Conservation (phyloP, 495 filamentous ascomycete species). For the Penicillium ochrochloron region DNA sequence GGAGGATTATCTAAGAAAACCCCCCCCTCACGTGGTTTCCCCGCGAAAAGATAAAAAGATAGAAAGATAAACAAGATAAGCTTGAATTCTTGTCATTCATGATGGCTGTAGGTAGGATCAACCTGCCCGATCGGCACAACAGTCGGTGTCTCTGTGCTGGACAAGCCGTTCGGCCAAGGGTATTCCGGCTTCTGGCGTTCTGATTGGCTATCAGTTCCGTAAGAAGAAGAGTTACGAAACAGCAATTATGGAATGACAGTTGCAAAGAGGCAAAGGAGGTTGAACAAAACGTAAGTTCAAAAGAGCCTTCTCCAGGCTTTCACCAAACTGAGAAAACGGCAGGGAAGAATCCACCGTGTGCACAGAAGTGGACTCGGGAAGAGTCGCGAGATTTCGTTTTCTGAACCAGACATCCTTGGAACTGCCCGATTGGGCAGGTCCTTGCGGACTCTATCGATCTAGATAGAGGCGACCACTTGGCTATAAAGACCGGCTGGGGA, state of each 20-base stretch:
- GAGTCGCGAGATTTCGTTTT: constrained; percentile 18
- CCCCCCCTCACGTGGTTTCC: constrained; percentile 20
- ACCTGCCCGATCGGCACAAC: constrained; percentile 23
- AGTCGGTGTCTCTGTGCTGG: not conserved
- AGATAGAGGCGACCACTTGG: constrained; percentile 16
- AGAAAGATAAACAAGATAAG: constrained; percentile 12
- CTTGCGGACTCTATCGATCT: constrained; percentile 31
- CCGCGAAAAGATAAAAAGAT: constrained; percentile 8
- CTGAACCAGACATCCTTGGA: constrained; percentile 18
- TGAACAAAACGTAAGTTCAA: constrained; percentile 4
- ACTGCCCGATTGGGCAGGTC: constrained; percentile 33
- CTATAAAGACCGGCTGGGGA: constrained; percentile 27
- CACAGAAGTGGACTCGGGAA: constrained; percentile 18
- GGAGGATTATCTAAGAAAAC: not conserved
- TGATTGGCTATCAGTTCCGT: constrained; percentile 24
- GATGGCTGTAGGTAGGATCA: constrained; percentile 17
- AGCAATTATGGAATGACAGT: constrained; percentile 22
- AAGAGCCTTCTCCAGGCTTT: constrained; percentile 30
- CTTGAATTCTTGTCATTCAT: constrained; percentile 3
- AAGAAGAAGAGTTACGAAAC: constrained; percentile 26
- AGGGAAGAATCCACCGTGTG: constrained; percentile 17
- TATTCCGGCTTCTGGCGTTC: not conserved
- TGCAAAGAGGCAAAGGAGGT: not conserved
- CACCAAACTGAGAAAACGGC: constrained; percentile 23
- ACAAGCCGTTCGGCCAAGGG: not conserved